phyloP scores from a whole-genome alignment of 371 early-diverging fungal species.

The Phascolomyces articulosus region DNA sequence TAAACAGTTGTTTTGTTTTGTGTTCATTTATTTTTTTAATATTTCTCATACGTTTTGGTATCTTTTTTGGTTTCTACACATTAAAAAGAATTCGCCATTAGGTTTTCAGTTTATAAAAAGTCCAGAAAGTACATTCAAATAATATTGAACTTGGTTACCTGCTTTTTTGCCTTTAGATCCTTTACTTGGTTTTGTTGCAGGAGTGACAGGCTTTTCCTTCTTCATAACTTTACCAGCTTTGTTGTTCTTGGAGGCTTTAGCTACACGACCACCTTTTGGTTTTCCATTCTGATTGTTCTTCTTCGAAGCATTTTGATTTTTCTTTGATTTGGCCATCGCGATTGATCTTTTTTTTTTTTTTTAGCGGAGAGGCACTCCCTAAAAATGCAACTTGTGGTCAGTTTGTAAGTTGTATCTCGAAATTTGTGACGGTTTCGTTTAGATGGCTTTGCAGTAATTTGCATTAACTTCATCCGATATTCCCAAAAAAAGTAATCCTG shows the following conservation, averaged over 20 bases:
- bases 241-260: neutral
- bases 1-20: too few relatives aligned
- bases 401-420: neutral
- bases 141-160: neutral
- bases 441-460: neutral
- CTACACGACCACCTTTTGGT: neutral
- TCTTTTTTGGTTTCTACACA: neutral
- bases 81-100: too few relatives aligned
- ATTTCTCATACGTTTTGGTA: neutral
- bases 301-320: constrained; percentile 1
- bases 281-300: neutral
- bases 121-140: too few relatives aligned
- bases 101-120: too few relatives aligned
- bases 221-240: constrained; percentile 2
- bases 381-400: neutral
- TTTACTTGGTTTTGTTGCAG: neutral
- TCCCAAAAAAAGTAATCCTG: too few relatives aligned
- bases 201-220: neutral
- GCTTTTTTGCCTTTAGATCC: neutral
- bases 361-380: neutral
- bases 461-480: too few relatives aligned
- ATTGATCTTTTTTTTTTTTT: neutral
- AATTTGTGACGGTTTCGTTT: neutral
- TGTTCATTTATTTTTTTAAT: neutral
- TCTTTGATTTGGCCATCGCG: neutral